Base-by-base conservation (phyloP, 805 yeast species). In the Lipomyces mesembrius region DNA sequence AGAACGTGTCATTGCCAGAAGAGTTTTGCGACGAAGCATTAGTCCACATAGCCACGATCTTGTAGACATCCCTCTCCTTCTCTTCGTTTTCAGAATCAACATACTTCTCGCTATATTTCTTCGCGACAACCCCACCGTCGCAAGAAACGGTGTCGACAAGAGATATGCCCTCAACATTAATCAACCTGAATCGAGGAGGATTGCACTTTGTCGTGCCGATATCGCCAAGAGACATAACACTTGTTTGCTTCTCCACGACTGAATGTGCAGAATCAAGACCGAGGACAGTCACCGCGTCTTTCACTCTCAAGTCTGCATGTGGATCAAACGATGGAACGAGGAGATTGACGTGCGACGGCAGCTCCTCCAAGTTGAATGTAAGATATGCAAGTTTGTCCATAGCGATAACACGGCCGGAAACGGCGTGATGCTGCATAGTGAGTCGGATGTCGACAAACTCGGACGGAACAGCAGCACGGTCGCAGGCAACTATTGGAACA, bases 381-480 rank as follows among this genome's bases (percentile, higher is more conserved):
- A 68, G 39, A 29, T 52, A 68, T 12, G 71, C 71, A 11, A 68
- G 27, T 20, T 64, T 39, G 57, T 66, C 71, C 62, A 68, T 53
- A 25, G 63, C 65, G 32, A 68, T 29, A 20, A 68, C 71, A 11
- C 71, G 63, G 20, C 62, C 71, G 7, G 69, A 35, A 27, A 68
- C 68, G 20, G 64, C 52, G 32, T 66, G 39, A 54, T 68, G 67
- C 46, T 61, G 72, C 57, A 70, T 64, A n/a, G 73, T 70, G 43
- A 70, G 59, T 11, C 63, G 59, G 46, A 68, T 61, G 43, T 68
- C 71, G 49, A 63, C 67, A 11, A 61, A 51, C 22, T 67, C 71
- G 3, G 70, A 56, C 11, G 71, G 71, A 8, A 67, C 71, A 12
- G 70, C 67, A 7, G 67, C 63, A 25, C 71, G 67, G 59, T 68